phyloP scores from a whole-genome alignment of 2,329 filamentous ascomycete genomes.

The Verticillium isaacii region DNA sequence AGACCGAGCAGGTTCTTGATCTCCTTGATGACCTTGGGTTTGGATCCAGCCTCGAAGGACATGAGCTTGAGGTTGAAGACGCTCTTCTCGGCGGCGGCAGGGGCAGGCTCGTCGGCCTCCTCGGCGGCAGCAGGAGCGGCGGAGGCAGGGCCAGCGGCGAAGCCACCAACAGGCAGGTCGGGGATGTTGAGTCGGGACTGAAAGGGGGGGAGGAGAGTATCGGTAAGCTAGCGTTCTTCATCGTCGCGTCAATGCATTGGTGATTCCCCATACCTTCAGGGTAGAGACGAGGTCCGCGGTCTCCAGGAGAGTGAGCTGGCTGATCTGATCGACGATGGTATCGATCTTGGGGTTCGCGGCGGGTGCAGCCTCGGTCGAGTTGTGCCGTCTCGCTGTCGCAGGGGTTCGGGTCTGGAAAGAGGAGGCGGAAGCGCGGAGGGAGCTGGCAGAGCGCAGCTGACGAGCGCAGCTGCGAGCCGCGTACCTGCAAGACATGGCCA shows the following conservation, averaged over 20 bases:
- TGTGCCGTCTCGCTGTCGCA: conserved; percentile 67
- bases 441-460: conserved; percentile 48
- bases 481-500: conserved; percentile 60
- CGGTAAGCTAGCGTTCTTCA: conserved; percentile 10
- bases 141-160: conserved; percentile 65
- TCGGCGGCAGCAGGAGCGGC: conserved; percentile 61
- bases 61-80: conserved; percentile 95
- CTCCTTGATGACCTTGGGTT: conserved; percentile 99
- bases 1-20: conserved; percentile 93
- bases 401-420: conserved; percentile 42
- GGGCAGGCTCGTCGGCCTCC: conserved; percentile 84
- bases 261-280: conserved; percentile 67
- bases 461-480: conserved; percentile 61
- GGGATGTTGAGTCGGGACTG: conserved; percentile 95
- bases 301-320: conserved; percentile 94
- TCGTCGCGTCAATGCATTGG: not conserved
- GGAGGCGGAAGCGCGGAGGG: conserved; percentile 40
- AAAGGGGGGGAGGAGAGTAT: not conserved
- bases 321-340: conserved; percentile 96
- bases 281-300: conserved; percentile 92
- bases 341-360: conserved; percentile 80
- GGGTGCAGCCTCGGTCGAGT: conserved; percentile 71
- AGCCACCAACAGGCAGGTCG: conserved; percentile 91
- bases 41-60: conserved; percentile 80
- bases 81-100: conserved; percentile 89